These are phyloP conservation scores for Tulasnella sp. DNA, from an alignment of 768 basidiomycete species.

Conservation along the genomic window DNA sequence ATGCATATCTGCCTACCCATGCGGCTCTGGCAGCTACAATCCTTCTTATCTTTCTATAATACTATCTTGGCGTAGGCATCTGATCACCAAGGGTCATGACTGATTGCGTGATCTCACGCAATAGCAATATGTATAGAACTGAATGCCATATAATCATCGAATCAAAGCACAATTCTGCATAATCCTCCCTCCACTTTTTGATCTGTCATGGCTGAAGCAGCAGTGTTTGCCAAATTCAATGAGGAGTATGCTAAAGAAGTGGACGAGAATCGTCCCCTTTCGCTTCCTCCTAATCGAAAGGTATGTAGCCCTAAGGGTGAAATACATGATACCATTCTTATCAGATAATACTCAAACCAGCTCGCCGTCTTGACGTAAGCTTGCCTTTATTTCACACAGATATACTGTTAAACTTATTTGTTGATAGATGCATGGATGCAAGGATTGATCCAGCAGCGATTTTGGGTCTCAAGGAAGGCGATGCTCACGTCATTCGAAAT, in stretches of 20 bases:
- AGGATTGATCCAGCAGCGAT: constrained; percentile 49
- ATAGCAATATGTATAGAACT: too few relatives aligned
- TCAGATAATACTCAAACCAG: constrained; percentile 13
- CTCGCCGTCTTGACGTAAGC: constrained; percentile 26
- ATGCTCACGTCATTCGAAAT: constrained; percentile 61
- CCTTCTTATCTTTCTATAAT: too few relatives aligned
- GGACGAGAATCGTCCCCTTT: constrained; percentile 26
- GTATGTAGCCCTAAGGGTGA: constrained; percentile 9
- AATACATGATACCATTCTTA: background rate
- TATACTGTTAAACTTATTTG: background rate
- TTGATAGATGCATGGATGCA: constrained; percentile 61
- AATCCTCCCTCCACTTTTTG: background rate
- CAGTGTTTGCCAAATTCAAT: constrained; percentile 25
- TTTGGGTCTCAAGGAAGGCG: constrained; percentile 50
- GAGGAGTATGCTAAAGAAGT: constrained; percentile 36
- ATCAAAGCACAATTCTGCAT: too few relatives aligned
- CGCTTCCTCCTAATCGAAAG: constrained; percentile 33
- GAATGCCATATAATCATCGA: too few relatives aligned
- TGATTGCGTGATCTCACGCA: too few relatives aligned
- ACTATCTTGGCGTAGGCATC: too few relatives aligned
- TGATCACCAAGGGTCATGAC: too few relatives aligned
- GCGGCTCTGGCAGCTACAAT: too few relatives aligned
- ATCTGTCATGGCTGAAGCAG: constrained; percentile 13
- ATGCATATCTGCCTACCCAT: too few relatives aligned
- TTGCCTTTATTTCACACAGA: constrained; percentile 8